These are phyloP conservation scores for Hemisphaericaspora xylanilytica DNA, from an alignment of 1,139 yeast genomes.

Conservation along the genomic window DNA sequence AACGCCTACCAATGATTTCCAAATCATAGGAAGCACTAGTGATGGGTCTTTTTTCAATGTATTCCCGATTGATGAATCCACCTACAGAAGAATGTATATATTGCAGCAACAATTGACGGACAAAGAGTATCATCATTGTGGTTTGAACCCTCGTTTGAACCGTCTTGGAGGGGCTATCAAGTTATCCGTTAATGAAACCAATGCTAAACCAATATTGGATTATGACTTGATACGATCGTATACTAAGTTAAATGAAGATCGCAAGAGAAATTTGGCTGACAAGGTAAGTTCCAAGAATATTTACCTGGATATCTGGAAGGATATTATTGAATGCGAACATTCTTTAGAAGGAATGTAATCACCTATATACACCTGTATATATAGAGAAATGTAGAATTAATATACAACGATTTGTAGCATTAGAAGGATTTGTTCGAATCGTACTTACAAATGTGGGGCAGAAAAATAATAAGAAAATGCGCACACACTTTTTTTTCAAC, in stretches of 20 bases:
- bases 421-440: too few species aligned
- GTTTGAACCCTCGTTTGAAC: constrained; percentile 77
- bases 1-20: constrained; percentile 36
- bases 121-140: constrained; percentile 68
- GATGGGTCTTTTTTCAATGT: constrained; percentile 81
- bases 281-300: constrained; percentile 57
- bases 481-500: neutral
- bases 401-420: neutral
- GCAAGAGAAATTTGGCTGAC: constrained; percentile 49
- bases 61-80: constrained; percentile 71
- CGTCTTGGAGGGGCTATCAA: constrained; percentile 49
- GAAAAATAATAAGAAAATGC: too few species aligned
- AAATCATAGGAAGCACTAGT: constrained; percentile 63
- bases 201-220: constrained; percentile 60
- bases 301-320: constrained; percentile 64
- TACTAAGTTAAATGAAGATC: constrained; percentile 54
- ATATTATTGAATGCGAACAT: constrained; percentile 54
- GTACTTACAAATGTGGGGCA: too few species aligned
- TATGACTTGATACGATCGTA: constrained; percentile 54
- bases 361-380: neutral
- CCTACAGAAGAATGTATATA: constrained; percentile 78
- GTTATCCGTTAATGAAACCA: constrained; percentile 33
- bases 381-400: neutral
- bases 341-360: constrained; percentile 29
- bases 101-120: constrained; percentile 86